Percentiles rank a stretch among this genome's conserved stretches.
Evolutionary conservation across 1,139 yeast species (phyloP).

Genomic region (Nematodospora anomalae): DNA sequence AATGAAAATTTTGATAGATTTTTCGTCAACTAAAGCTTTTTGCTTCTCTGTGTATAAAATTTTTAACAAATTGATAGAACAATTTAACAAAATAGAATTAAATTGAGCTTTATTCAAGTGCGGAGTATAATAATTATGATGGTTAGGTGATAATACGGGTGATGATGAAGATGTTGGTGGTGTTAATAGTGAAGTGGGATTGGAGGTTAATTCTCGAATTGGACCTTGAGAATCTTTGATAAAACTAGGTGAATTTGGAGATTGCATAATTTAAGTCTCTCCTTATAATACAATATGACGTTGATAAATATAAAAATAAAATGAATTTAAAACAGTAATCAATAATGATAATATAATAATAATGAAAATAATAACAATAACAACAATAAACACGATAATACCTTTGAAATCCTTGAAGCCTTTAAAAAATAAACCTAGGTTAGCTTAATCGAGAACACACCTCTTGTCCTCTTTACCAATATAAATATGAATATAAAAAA

Average conservation of each 20-base stretch:
- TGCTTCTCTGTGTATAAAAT: conserved; percentile 27
- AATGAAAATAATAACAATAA: too few species aligned
- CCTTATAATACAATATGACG: too few species aligned
- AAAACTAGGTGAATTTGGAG: neutral
- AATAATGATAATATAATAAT: too few species aligned
- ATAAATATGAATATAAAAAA: too few species aligned
- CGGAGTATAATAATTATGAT: conserved; percentile 40
- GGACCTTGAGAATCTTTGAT: neutral
- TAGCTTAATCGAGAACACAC: too few species aligned
- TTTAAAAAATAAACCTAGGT: neutral
- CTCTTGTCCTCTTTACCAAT: neutral
- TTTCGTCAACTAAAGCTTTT: conserved; percentile 13
- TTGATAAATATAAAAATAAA: too few species aligned
- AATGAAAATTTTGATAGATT: conserved; percentile 46
- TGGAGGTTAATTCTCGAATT: neutral
- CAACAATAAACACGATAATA: neutral
- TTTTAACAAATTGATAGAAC: conserved; percentile 38
- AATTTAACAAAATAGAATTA: conserved; percentile 40
- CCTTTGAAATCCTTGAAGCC: neutral
- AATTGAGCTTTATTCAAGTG: conserved; percentile 44
- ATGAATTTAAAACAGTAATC: too few species aligned
- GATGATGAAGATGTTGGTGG: conserved; percentile 4
- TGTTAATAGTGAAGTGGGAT: neutral
- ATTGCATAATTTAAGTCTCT: too few species aligned
- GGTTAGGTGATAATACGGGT: conserved; percentile 30